Conservation (phyloP, 2,329 filamentous ascomycete species). For the Erysiphe pulchra region DNA sequence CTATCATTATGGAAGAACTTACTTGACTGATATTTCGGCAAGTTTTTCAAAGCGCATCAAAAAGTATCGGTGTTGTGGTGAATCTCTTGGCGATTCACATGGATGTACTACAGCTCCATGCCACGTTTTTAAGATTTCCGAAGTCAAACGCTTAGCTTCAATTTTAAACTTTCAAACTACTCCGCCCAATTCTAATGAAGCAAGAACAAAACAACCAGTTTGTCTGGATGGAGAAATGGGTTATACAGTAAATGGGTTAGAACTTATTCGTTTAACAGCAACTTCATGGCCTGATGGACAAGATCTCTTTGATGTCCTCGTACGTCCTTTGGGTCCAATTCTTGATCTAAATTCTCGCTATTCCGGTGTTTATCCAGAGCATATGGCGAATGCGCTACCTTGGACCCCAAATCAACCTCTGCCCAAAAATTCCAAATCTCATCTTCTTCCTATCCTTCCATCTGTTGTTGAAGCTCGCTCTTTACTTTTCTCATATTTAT, state of each 20-base stretch:
- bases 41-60: conserved; percentile 30
- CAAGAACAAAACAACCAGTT: conserved; percentile 31
- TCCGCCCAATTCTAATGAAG: conserved; percentile 31
- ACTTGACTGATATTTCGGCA: conserved; percentile 23
- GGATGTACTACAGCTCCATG: conserved; percentile 48
- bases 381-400: conserved; percentile 41
- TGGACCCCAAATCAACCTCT: conserved; percentile 17
- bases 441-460: conserved; percentile 41
- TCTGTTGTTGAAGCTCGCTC: conserved; percentile 51
- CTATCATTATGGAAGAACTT: conserved; percentile 53
- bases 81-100: conserved; percentile 40
- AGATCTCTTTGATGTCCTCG: conserved; percentile 57
- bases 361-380: conserved; percentile 61
- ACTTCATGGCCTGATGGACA: conserved; percentile 63
- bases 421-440: conserved; percentile 11
- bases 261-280: conserved; percentile 73
- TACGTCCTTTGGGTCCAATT: conserved; percentile 59
- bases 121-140: conserved; percentile 72
- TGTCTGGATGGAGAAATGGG: conserved; percentile 96
- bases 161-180: conserved; percentile 62
- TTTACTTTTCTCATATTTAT: conserved; percentile 51
- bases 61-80: conserved; percentile 55
- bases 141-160: conserved; percentile 49
- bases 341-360: conserved; percentile 81
- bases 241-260: conserved; percentile 69